Evolutionary conservation across 768 basidiomycete species (phyloP).

Genomic region (Amanita fuliginea): DNA sequence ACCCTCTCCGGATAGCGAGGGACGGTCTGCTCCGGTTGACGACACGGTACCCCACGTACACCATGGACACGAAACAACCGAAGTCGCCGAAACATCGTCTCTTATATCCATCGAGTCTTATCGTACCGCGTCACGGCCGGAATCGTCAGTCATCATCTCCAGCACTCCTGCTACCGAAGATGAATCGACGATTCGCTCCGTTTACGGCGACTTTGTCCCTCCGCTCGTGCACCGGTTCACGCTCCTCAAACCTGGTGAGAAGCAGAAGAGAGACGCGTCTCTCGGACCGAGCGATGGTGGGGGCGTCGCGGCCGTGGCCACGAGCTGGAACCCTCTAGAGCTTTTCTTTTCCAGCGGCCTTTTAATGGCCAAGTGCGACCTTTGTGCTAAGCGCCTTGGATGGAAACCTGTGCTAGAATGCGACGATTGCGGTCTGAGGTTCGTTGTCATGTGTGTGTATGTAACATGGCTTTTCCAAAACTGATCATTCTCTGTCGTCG

Average conservation of each 20-base stretch:
- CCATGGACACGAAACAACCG: constrained; percentile 13
- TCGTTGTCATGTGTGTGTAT: constrained; percentile 8
- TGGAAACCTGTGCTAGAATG: constrained; percentile 82
- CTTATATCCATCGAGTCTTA: constrained; percentile 52
- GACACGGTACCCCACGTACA: constrained; percentile 7
- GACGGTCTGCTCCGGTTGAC: constrained; percentile 9
- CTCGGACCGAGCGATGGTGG: background rate
- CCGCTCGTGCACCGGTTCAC: constrained; percentile 79
- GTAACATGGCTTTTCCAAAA: background rate
- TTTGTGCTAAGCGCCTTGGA: constrained; percentile 74
- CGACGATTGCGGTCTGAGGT: constrained; percentile 81
- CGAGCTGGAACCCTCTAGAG: constrained; percentile 61
- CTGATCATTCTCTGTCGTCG: background rate
- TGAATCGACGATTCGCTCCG: constrained; percentile 51
- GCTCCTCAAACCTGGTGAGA: constrained; percentile 68
- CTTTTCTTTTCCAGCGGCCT: constrained; percentile 68
- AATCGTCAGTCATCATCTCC: constrained; percentile 35
- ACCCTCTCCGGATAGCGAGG: constrained; percentile 16
- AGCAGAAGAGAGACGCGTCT: constrained; percentile 31
- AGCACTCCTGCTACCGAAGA: constrained; percentile 65
- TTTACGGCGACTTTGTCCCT: constrained; percentile 27
- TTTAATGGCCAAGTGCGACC: constrained; percentile 67
- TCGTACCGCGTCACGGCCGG: constrained; percentile 38
- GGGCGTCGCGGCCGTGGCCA: constrained; percentile 21
- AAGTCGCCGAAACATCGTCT: constrained; percentile 33